Evolutionary conservation across 2,329 filamentous ascomycete genomes (phyloP), one percentile per base, ranked within the genome.

Genomic region (Clarireedia homoeocarpa): DNA sequence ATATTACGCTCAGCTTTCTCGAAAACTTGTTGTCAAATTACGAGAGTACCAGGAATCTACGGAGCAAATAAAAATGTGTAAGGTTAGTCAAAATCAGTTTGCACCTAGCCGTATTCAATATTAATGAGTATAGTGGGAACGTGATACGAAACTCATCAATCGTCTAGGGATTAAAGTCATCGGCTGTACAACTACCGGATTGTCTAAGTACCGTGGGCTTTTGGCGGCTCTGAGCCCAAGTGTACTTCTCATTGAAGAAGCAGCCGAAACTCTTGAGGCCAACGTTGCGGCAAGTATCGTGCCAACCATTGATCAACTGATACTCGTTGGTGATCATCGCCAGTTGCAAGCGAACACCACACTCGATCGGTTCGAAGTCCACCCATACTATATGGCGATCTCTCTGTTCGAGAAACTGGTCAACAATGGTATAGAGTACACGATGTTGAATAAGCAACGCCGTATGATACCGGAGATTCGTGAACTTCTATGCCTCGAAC

Each of bases 391-490:
- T 61, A 73, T 88, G 47, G 82, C 82, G 38, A 68, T 86, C 0
- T 88, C 84, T 0, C 76, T 88, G 68, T 89, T 89, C 61, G 85
- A 88, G 67, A 77, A 85, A 3, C 72, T 88, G 17, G 77, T 88
- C 12, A 72, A 73, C 15, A 88, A 88, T 58, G 51, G 50, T 63
- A 74, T 24, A 70, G 86, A 23, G 72, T 80, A 20, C 81, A 76
- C 66, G 70, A 76, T 77, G 48, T 72, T 89, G 0, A 76, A 73
- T 6, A 73, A 74, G 49, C 85, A 89, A 67, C 78, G 85, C 34
- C 73, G 85, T 48, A 89, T 89, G 86, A 79, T 81, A n/a, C 81
- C 84, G 0, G 83, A 86, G 58, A 81, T 89, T 53, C 77, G 85
- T 45, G 73, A 77, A 48, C 67, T 87, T 3, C 70, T 88, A 4